Evolutionary conservation across 257 asterid species (phyloP).

Genomic region (Solanum sparsipilum): DNA sequence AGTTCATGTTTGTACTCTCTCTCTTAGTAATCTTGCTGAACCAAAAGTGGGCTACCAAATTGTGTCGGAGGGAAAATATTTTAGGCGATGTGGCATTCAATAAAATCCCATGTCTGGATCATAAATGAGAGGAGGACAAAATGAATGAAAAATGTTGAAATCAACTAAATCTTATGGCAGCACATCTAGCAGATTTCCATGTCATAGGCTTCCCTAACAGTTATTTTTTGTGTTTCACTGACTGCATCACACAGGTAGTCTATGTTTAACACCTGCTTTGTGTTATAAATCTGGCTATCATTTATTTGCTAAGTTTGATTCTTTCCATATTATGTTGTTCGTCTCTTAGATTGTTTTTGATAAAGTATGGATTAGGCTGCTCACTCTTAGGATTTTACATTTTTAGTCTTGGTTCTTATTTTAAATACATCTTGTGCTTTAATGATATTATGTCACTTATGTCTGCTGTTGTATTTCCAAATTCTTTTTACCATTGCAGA

Average conservation of each 20-base stretch:
- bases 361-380: neutral
- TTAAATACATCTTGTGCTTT: neutral
- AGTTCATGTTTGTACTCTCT: neutral
- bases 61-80: neutral
- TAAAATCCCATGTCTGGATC: neutral
- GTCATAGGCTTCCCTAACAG: neutral
- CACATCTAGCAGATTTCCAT: neutral
- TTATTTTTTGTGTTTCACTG: neutral
- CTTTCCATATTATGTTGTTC: neutral
- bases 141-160: neutral
- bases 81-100: neutral
- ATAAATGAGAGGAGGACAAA: neutral
- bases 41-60: neutral
- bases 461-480: neutral
- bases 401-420: neutral
- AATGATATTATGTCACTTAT: neutral
- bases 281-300: neutral
- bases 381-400: neutral
- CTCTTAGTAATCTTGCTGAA: neutral
- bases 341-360: neutral
- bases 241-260: neutral
- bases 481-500: conserved; percentile 26
- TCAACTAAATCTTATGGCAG: neutral
- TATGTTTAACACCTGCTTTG: neutral
- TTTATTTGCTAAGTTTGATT: neutral